A percentile compares a stretch with the other conserved stretches of the same genome.
Evolutionary conservation across 1,139 yeast genomes (phyloP).

Genomic region (Geotrichum fermentans): DNA sequence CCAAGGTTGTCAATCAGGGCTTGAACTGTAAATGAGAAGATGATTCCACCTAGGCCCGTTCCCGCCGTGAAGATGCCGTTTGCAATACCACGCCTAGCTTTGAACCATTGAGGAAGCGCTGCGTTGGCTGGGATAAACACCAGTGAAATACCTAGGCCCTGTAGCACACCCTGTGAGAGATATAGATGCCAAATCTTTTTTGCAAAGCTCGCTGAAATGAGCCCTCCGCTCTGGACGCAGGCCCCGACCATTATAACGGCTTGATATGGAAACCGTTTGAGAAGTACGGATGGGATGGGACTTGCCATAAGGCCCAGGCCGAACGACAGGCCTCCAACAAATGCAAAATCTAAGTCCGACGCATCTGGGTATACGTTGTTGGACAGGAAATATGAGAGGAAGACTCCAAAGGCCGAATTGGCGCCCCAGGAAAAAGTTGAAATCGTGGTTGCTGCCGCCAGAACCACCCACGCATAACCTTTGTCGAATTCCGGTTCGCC

Average conservation of each 20-base stretch:
- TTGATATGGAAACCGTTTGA: constrained; percentile 41
- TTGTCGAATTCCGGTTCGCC: constrained; percentile 41
- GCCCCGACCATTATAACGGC: constrained; percentile 47
- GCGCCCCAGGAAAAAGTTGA: constrained; percentile 70
- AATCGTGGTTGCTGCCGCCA: constrained; percentile 49
- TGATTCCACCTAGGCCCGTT: constrained; percentile 37
- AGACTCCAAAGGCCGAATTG: constrained; percentile 66
- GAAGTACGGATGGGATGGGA: constrained; percentile 46
- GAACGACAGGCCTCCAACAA: constrained; percentile 65
- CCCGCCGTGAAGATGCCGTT: constrained; percentile 41
- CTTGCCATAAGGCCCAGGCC: constrained; percentile 55
- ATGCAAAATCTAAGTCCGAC: constrained; percentile 55
- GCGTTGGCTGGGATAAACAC: constrained; percentile 56
- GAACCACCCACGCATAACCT: constrained; percentile 68
- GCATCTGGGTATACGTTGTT: constrained; percentile 53
- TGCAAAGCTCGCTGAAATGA: constrained; percentile 60
- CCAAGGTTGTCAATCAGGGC: constrained; percentile 46
- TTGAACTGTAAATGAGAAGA: constrained; percentile 40
- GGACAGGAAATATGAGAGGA: constrained; percentile 51
- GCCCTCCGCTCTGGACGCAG: constrained; percentile 51
- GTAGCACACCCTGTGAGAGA: constrained; percentile 63
- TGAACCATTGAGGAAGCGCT: constrained; percentile 60
- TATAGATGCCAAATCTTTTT: constrained; percentile 58
- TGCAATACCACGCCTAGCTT: constrained; percentile 52
- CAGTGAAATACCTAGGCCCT: constrained; percentile 58